phyloP scores from a whole-genome alignment of 495 filamentous ascomycete genomes.

The Aspergillus homomorphus region DNA sequence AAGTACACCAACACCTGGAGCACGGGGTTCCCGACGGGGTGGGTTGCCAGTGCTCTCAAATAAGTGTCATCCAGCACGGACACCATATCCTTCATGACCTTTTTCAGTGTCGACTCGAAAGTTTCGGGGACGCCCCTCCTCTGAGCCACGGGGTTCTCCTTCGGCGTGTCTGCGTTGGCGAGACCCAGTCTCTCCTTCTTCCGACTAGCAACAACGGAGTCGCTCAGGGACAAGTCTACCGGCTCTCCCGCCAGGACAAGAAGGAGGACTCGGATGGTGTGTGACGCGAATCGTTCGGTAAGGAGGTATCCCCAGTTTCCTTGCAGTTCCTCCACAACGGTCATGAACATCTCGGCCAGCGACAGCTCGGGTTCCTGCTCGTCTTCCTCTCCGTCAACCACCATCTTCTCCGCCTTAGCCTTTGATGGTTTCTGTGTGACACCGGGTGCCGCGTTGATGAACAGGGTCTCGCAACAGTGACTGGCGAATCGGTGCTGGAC shows the following conservation, averaged over 20 bases:
- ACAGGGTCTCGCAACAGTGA: slow-evolving; percentile 94
- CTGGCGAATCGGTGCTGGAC: slow-evolving; percentile 94
- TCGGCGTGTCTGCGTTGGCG: slow-evolving; percentile 33
- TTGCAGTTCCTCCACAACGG: slow-evolving; percentile 77
- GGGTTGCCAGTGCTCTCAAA: slow-evolving; percentile 75
- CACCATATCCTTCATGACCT: slow-evolving; percentile 72
- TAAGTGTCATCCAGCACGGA: slow-evolving; percentile 67
- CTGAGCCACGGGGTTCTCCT: slow-evolving; percentile 30
- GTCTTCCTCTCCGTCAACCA: slow-evolving; percentile 33
- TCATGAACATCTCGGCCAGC: slow-evolving; percentile 82
- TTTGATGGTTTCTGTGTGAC: slow-evolving; percentile 62
- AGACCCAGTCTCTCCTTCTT: slow-evolving; percentile 78
- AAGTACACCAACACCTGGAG: slow-evolving; percentile 83
- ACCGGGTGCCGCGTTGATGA: slow-evolving; percentile 72
- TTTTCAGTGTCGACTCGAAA: slow-evolving; percentile 70
- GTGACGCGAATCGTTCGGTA: slow-evolving; percentile 86
- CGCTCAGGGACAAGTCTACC: slow-evolving; percentile 59
- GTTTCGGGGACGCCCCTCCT: slow-evolving; percentile 68
- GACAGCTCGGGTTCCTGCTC: slow-evolving; percentile 47
- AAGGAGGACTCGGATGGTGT: slow-evolving; percentile 80
- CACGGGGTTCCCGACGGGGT: slow-evolving; percentile 84
- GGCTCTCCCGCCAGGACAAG: slow-evolving; percentile 82
- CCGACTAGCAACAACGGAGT: slow-evolving; percentile 75
- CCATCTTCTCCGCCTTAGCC: slow-evolving; percentile 40
- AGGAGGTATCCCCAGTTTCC: slow-evolving; percentile 79